Percentiles rank a stretch among this genome's conserved stretches.
Conservation (phyloP, 176 grass and related monocot genomes). For the Triticum timopheevii region DNA sequence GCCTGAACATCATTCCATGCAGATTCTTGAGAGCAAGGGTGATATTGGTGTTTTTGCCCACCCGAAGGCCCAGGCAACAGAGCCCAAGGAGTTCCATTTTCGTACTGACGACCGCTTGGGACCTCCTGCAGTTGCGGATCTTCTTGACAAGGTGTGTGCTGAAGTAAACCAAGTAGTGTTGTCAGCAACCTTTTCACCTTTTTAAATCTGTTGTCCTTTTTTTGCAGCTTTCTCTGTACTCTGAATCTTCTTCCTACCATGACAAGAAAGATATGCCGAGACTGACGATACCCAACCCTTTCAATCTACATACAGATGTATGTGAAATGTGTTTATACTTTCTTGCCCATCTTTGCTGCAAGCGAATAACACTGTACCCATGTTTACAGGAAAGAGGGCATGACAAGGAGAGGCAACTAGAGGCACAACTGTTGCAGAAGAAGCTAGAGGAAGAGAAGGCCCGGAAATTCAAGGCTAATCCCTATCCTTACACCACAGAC, state of each 20-base stretch:
- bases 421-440: slow-evolving; percentile 58
- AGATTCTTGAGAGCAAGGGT: slow-evolving; percentile 89
- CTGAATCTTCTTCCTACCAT: slow-evolving; percentile 58
- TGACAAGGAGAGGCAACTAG: slow-evolving; percentile 67
- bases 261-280: slow-evolving; percentile 54
- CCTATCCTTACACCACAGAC: slow-evolving; percentile 94
- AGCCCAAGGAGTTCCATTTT: slow-evolving; percentile 83
- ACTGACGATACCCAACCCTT: slow-evolving; percentile 75
- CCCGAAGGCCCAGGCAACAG: slow-evolving; percentile 57
- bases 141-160: slow-evolving; percentile 75
- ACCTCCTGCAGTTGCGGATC: slow-evolving; percentile 58
- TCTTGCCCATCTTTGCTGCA: slow-evolving; percentile 11
- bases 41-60: slow-evolving; percentile 48
- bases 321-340: slow-evolving; percentile 11
- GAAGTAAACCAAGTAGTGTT: slow-evolving; percentile 2
- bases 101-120: slow-evolving; percentile 74
- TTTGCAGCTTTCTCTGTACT: slow-evolving; percentile 85
- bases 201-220: slow-evolving; percentile 26
- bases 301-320: slow-evolving; percentile 89
- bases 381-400: slow-evolving; percentile 78
- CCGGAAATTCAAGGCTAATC: slow-evolving; percentile 72
- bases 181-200: not conserved
- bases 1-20: slow-evolving; percentile 25
- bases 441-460: slow-evolving; percentile 77
- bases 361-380: slow-evolving; percentile 1